Base-by-base conservation (phyloP, 2,329 filamentous ascomycete genomes). In the Neonectria faginata region DNA sequence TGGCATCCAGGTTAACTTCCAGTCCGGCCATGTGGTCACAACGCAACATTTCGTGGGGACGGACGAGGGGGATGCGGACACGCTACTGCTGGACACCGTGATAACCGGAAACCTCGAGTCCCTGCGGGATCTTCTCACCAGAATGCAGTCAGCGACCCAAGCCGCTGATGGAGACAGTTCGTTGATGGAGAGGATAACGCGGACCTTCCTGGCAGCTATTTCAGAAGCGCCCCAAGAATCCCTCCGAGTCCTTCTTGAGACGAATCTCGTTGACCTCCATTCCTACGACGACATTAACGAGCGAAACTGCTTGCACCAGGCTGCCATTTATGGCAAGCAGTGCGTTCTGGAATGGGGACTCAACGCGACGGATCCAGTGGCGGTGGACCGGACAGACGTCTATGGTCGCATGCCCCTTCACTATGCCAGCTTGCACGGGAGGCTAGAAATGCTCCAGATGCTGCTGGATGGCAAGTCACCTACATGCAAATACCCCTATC, bases 281-380 rank as follows among this genome's bases (percentile, higher is more conserved):
- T 96, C 94, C 0, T 93, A 97, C 73, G 96, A 99, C 76, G 94
- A 97, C 74, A 98, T 99, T 78, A 99, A 98, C 74, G 95, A 97
- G 81, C 88, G 96, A 44, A 99, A 97, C 74, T 97, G 94, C 75
- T 84, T 99, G 51, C 96, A 99, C 73, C 96, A 98, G 80, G 93
- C 96, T n/a, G 91, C 94, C 1, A 97, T 98, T 57, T 97, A 97
- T 66, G 94, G 94, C 20, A 94, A 94, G 73, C 81, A 87, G 10
- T 90, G 92, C 70, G 92, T 97, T 31, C 83, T 98, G 63, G 83
- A 88, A 55, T 89, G 91, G 68, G 94, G 92, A 4, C 82, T 99
- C n/a, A 55, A 59, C 27, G 82, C 86, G 1, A 89, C 87, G 50
- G 89, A 88, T 5, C 55, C 55, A 2, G 93, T 97, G 36, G 89